phyloP scores from a whole-genome alignment of 1,284 basidiomycete genomes.

The Boletellus sp. region DNA sequence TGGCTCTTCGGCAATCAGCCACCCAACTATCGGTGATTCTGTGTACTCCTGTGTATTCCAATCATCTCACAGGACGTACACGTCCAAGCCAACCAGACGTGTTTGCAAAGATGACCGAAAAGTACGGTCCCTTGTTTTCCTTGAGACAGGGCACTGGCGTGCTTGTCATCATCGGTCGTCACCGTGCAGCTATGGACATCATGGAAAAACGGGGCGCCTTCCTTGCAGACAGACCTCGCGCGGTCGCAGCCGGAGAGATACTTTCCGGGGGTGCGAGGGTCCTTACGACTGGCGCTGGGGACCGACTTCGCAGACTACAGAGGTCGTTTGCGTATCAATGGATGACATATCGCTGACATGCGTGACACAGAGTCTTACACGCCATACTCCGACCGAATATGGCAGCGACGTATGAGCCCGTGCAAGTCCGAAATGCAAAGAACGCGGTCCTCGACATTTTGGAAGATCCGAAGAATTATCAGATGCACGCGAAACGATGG shows the following conservation, averaged over 20 bases:
- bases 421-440: constrained; percentile 38
- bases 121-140: constrained; percentile 40
- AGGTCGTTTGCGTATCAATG: constrained; percentile 15
- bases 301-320: constrained; percentile 34
- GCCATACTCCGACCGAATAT: constrained; percentile 38
- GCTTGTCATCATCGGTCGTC: constrained; percentile 35
- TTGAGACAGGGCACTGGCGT: constrained; percentile 29
- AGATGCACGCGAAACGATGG: constrained; percentile 34
- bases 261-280: constrained; percentile 30
- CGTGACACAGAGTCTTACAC: constrained; percentile 35
- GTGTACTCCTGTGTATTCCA: too few species aligned
- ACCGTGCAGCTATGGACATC: constrained; percentile 31
- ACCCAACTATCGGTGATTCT: too few species aligned
- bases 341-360: background rate
- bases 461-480: constrained; percentile 36
- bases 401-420: constrained; percentile 34
- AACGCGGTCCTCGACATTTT: constrained; percentile 41
- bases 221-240: constrained; percentile 34
- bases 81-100: constrained; percentile 34
- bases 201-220: constrained; percentile 35
- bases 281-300: constrained; percentile 33
- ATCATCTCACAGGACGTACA: too few species aligned
- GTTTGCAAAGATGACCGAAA: constrained; percentile 34
- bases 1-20: constrained; percentile 33
- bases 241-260: constrained; percentile 31